A percentile compares a stretch with the other conserved stretches of the same genome.
phyloP scores from a whole-genome alignment of 768 basidiomycete species.

The Sarcodon aspratus region DNA sequence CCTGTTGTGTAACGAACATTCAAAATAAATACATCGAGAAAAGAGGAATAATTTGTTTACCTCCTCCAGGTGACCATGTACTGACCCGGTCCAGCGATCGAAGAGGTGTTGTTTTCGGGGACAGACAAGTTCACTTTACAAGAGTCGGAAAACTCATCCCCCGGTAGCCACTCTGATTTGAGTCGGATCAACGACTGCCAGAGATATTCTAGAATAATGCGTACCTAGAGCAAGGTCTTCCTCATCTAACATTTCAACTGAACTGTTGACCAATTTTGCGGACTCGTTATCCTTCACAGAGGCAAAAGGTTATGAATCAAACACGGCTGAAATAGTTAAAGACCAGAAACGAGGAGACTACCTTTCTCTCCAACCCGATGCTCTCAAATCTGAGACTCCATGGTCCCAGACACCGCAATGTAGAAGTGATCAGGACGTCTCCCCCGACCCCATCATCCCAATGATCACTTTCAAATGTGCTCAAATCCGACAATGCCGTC shows the following conservation, averaged over 20 bases:
- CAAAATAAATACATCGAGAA: conserved; percentile 1
- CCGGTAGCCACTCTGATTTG: conserved; percentile 45
- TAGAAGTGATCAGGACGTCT: conserved; percentile 45
- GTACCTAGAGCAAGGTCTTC: conserved; percentile 5
- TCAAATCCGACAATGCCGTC: conserved; percentile 40
- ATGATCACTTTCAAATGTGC: conserved; percentile 37
- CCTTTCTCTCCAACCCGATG: conserved; percentile 37
- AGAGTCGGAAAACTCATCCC: conserved; percentile 51
- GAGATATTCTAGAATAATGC: not conserved
- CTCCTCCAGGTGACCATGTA: conserved; percentile 60
- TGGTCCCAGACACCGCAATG: conserved; percentile 41
- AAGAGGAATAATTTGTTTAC: conserved; percentile 19
- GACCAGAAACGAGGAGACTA: conserved; percentile 15
- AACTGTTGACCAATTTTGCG: conserved; percentile 34
- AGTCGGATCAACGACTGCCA: not conserved
- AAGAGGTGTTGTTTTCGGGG: conserved; percentile 24
- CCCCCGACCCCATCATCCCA: conserved; percentile 41
- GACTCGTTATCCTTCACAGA: conserved; percentile 22
- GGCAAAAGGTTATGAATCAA: not conserved
- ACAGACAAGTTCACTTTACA: conserved; percentile 39
- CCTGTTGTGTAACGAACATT: conserved; percentile 19
- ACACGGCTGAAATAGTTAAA: not conserved
- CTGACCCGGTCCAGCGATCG: conserved; percentile 40
- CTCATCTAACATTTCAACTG: conserved; percentile 27
- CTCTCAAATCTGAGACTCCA: conserved; percentile 42